Base-by-base conservation (phyloP, 768 basidiomycete genomes). In the Cystofilobasidium capitatum region DNA sequence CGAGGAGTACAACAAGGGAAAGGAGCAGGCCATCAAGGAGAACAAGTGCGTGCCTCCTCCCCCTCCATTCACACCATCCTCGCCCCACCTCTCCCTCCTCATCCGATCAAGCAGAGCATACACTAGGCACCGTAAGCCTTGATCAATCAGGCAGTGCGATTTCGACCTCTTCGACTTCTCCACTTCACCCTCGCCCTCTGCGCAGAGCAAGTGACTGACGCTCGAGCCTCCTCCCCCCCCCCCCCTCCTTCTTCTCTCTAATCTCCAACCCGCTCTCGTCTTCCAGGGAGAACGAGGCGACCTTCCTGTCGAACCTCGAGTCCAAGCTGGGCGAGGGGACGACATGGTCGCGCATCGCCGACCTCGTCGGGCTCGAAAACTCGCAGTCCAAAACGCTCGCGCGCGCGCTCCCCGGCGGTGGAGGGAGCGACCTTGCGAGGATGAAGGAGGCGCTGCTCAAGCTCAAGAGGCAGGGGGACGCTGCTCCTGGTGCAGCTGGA, bases 361-460 rank as follows among this genome's bases (percentile, higher is more conserved):
- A 85, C 33, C 78, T 86, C 60, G 78, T 96, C 70, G 90, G 93
- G 72, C 82, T 99, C 42, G 85, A 94, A 77, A 97, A 98, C 76
- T 96, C 92, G 64, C 91, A 98, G 78, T 92, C 89, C 81, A 99
- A 98, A 81, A 97, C 92, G 5, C 81, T 91, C 72, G 86, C 92
- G 22, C 84, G 91, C 54, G 84, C 88, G 37, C 90, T 90, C 17
- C 80, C 89, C 14, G 88, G 88, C 8, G 91, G 92, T n/a, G n/a
- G n/a, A n/a, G n/a, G n/a, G 42, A 91, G 89, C 2, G 94, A 99
- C 74, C 81, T 98, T 42, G 79, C 85, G 51, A 82, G 94, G 69
- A 89, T 89, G 82, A 94, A 91, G 79, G 94, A 99, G 75, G 88
- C 98, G 54, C 79, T 99, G 63, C 78, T 99, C 73, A 82, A 89